Evolutionary conservation across 768 basidiomycete genomes (phyloP), one percentile per base, ranked within the genome.

Genomic region (Tulasnella sp.): DNA sequence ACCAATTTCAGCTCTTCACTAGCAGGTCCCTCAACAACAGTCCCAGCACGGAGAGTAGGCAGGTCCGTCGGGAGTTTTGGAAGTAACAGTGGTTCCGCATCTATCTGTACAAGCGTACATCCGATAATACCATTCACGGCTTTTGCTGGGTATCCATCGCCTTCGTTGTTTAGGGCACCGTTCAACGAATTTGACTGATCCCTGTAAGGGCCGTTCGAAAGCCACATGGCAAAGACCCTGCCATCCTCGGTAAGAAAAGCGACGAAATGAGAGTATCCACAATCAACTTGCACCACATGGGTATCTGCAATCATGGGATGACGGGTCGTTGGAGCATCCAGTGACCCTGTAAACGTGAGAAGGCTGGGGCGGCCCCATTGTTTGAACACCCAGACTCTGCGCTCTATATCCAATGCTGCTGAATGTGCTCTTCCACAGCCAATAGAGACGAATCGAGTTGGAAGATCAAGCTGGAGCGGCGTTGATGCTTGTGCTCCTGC

Each of bases 391-490:
- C 83, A 90, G 25, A 91, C 70, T 32, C 72, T 69, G 41, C 70
- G 65, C 9, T 69, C 62, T 35, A 68, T 64, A 60, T 87, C 85
- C 37, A 89, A 66, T 28, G 76, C 72, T 12, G 78, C 71, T 3
- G 79, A 72, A 61, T 90, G 85, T 25, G 81, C 61, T 53, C 89
- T 72, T 37, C 88, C 89, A 59, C 84, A 88, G 59, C 87, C 88
- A 53, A 56, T 39, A 40, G 37, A 42, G 32, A 32, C 29, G 48
- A 56, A 45, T n/a, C n/a, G n/a, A 31, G 68, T 59, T 3, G 83
- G 81, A 54, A 89, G 64, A 13, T 66, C 60, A 16, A 90, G 69
- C 55, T 65, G 75, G 62, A 76, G 67, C 20, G 87, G 86, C 2
- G 60, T 67, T 20, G 56, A 37, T 9, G 82, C 75, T 29, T 44